A percentile compares a stretch with the other conserved stretches of the same genome.
Evolutionary conservation across 768 basidiomycete species (phyloP).

Genomic region (Cystobasidium tubakii): DNA sequence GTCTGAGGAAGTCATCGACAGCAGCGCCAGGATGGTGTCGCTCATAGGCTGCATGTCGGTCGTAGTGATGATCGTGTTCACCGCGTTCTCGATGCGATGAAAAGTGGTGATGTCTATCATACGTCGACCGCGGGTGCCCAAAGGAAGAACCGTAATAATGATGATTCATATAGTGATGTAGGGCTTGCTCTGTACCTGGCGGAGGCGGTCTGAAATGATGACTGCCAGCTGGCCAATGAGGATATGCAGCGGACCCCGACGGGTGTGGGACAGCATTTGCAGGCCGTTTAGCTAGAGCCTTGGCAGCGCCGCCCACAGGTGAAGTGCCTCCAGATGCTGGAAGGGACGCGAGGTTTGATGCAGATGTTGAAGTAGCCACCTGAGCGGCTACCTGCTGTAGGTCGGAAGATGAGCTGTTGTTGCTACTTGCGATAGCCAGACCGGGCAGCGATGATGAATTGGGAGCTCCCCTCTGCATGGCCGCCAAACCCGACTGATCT

Average conservation of each 20-base stretch:
- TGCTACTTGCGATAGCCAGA: not conserved
- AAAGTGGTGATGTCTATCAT: conserved; percentile 14
- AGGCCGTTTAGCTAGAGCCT: not conserved
- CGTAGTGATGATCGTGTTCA: conserved; percentile 7
- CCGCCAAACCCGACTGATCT: not conserved
- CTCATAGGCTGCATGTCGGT: conserved; percentile 7
- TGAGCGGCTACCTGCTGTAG: not conserved
- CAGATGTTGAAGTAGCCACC: not conserved
- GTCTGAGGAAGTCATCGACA: conserved; percentile 22
- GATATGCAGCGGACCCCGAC: not conserved
- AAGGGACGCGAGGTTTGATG: not conserved
- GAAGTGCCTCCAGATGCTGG: conserved; percentile 5
- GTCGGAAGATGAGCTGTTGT: conserved; percentile 17
- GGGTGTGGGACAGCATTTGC: not conserved
- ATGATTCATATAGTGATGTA: conserved; percentile 10
- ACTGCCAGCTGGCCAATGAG: conserved; percentile 5
- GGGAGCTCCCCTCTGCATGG: not conserved
- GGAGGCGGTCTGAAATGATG: conserved; percentile 8
- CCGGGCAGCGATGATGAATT: not conserved
- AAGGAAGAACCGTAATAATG: conserved; percentile 27
- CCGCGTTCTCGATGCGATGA: not conserved
- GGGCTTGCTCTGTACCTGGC: not conserved
- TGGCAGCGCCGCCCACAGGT: not conserved
- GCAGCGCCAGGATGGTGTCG: conserved; percentile 5
- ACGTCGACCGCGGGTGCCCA: conserved; percentile 7